Percentiles rank a stretch among this genome's conserved stretches.
phyloP scores from a whole-genome alignment of 1,284 basidiomycete genomes.

The Cryptococcus maquisensis region DNA sequence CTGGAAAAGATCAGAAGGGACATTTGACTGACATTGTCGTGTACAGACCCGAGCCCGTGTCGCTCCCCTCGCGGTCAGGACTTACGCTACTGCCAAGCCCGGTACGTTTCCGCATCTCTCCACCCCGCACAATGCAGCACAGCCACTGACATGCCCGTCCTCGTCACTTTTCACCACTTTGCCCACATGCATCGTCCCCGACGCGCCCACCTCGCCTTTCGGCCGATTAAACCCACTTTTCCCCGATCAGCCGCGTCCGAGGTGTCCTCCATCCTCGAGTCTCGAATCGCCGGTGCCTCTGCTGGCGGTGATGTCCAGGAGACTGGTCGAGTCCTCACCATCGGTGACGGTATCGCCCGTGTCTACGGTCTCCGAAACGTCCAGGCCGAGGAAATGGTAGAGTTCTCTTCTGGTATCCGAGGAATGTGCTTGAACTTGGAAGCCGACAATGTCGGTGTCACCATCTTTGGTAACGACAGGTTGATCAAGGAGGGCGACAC shows the following conservation, averaged over 20 bases:
- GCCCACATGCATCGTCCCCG: background rate
- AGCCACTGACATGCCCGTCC: slow-evolving; percentile 2
- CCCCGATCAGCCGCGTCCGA: slow-evolving; percentile 79
- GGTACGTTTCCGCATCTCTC: slow-evolving; percentile 57
- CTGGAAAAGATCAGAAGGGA: background rate
- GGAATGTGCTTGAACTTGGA: slow-evolving; percentile 99
- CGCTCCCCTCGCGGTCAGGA: slow-evolving; percentile 53
- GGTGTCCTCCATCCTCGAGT: slow-evolving; percentile 98
- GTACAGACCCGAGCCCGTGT: slow-evolving; percentile 39
- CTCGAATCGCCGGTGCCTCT: slow-evolving; percentile 89
- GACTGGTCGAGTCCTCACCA: slow-evolving; percentile 96
- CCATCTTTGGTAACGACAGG: slow-evolving; percentile 99
- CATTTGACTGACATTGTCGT: slow-evolving; percentile 4
- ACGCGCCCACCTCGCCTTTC: slow-evolving; percentile 5
- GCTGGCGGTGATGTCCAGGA: slow-evolving; percentile 94
- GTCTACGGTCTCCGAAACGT: slow-evolving; percentile 83
- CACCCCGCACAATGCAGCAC: background rate
- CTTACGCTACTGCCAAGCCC: slow-evolving; percentile 97
- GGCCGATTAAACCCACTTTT: slow-evolving; percentile 10
- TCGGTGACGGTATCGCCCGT: slow-evolving; percentile 99
- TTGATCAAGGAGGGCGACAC: slow-evolving; percentile 99
- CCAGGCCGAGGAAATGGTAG: slow-evolving; percentile 99
- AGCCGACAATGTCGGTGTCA: slow-evolving; percentile 99
- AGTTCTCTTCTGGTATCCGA: slow-evolving; percentile 98
- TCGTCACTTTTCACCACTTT: background rate